Evolutionary conservation across 495 filamentous ascomycete species (phyloP), one percentile per base, ranked within the genome.

Genomic region (Poronia punctata): DNA sequence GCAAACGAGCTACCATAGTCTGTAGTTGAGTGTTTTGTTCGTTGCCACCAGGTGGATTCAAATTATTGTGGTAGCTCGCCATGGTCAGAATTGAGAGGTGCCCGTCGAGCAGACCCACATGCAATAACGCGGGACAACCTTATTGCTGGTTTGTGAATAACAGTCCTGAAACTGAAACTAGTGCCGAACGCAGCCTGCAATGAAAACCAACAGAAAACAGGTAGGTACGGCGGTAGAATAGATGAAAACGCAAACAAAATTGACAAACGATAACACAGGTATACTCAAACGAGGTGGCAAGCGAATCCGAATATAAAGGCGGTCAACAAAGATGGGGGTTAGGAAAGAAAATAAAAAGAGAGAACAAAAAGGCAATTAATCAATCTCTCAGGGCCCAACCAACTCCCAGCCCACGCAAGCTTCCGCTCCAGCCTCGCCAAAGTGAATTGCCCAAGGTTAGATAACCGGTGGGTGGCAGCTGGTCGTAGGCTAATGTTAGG

Each of bases 21-120:
- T 59, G 55, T 45, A 59, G 48, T 38, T 46, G 43, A 6, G 35
- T 36, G 42, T 50, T 50, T 37, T 48, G 35, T 33, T 52, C 52
- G 27, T 49, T 44, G 39, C 57, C 59, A 53, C 63, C 56, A 15
- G 56, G 54, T 59, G 63, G 50, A 52, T 57, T 59, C 29, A 34
- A 11, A 21, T 9, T 38, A 14, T 18, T 11, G 18, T 38, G 24
- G 53, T 67, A 68, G 61, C 50, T 57, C 48, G 67, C 61, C 67
- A 71, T 71, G 54, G 39, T 53, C 47, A 43, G 37, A 44, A 21
- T 12, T 34, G 41, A 46, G 26, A 48, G 36, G 40, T 35, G 27
- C 29, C 36, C 29, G 35, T 5, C 31, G 11, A 29, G 18, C 23
- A 16, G 29, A 30, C 43, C 36, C 43, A 46, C 43, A 34, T 28